Evolutionary conservation across 257 asterid species (phyloP), one percentile per base, ranked within the genome.

Genomic region (Cruciata laevipes): DNA sequence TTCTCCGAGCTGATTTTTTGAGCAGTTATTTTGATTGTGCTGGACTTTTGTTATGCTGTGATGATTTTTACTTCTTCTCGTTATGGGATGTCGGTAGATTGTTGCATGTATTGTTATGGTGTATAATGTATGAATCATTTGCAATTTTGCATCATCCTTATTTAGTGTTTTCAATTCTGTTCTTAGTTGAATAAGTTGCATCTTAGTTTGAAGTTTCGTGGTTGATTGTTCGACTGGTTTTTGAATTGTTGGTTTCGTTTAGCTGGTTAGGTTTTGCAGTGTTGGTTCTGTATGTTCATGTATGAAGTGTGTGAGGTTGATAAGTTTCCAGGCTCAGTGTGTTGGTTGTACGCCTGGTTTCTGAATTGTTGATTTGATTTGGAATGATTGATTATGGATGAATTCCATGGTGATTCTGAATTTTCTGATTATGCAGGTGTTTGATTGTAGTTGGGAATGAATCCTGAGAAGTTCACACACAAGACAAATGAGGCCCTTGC

Each of bases 401-500:
- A 37, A 37, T 0, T 37, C 3, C 1, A 37, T 59, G 10, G 5
- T 30, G 23, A 59, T 47, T 16, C 5, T 3, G 0, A 0, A 0
- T 47, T 47, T 47, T 4, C 20, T 12, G 55, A 47, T 47, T 3
- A 16, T 47, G 55, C 55, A 47, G 55, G 55, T 16, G 20, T 17
- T 47, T 14, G 55, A 14, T 18, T 32, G 31, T 23, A 37, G 6
- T 56, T 12, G 68, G 47, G 10, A 49, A 74, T 78, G 82, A 78
- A 78, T 71, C 82, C 82, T 21, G 82, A 78, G 32, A 78, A 74
- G 49, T 78, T 78, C 35, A 79, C 80, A 20, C 80, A 79, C 78
- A 79, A 75, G 83, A 79, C 83, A 0, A 75, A 79, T 62, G 83
- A 79, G 75, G 71, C 70, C 52, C 71, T 77, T 27, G 76, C 76